Base-by-base conservation (phyloP, 1,284 basidiomycete species). In the Ceratobasidium sp. region DNA sequence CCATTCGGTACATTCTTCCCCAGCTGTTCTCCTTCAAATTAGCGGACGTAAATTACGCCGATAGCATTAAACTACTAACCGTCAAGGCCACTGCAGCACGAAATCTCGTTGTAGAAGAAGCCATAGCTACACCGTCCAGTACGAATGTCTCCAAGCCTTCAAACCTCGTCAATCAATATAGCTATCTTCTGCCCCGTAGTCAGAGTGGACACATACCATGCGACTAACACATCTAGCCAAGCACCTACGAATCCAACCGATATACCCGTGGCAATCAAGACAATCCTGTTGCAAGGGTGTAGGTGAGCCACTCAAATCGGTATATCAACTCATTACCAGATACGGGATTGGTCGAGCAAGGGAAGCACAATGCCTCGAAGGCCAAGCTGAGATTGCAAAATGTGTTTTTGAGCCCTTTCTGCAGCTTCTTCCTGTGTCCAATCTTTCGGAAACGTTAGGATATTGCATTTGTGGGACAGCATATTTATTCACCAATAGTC, bases 1-100 rank as follows among this genome's bases (percentile, higher is more conserved):
- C 93, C 93, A 94, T 70, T 91, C 90, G 57, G 84, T 84, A 82
- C 93, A 94, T n/a, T 89, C 82, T 81, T 94, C 92, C 42, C 91
- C 91, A 67, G 91, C 92, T 93, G 38, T 62, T 69, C 10, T 26
- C 26, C 80, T 42, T 68, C 20, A 66, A 26, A 26, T 52, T 6
- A 65, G 17, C 23, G 15, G 20, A 52, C 28, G 46, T 26, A 52
- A 38, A 77, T 50, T 15, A 4, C 13, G 28, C 78, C 56, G 50
- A 69, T 73, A 66, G n/a, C 50, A 17, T 73, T 3, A 74, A 38
- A 33, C 9, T 52, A 87, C 91, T 80, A 82, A 94, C 93, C 87
- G 82, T 92, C 91, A 52, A 93, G 82, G n/a, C 92, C 92, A 79
- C 89, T 90, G 84, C 93, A 94, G 81, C 93, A 94, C 20, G 90